Evolutionary conservation across 2,329 filamentous ascomycete species (phyloP).

Genomic region (Hymenotorrendiella dingleyae): DNA sequence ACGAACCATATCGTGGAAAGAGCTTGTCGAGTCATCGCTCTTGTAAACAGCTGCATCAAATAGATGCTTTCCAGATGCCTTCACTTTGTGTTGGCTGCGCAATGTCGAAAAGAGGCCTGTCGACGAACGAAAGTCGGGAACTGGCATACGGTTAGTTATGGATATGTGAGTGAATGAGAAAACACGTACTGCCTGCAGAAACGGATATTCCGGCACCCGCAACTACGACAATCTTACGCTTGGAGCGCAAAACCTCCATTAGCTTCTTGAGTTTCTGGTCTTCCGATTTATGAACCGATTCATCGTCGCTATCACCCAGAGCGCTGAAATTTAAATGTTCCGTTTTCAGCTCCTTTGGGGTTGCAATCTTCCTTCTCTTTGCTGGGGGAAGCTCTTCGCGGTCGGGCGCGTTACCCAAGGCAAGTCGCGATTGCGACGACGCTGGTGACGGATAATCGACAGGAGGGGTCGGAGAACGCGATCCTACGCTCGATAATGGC

Average conservation of each 20-base stretch:
- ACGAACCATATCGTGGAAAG: conserved; percentile 95
- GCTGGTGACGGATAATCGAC: conserved; percentile 28
- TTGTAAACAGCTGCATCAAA: conserved; percentile 98
- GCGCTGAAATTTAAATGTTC: conserved; percentile 67
- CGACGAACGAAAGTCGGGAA: conserved; percentile 93
- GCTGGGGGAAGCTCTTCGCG: conserved; percentile 59
- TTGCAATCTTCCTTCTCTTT: conserved; percentile 67
- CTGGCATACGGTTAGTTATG: conserved; percentile 36
- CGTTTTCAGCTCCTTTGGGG: conserved; percentile 68
- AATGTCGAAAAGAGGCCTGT: conserved; percentile 83
- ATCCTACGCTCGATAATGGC: conserved; percentile 30
- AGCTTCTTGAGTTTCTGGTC: conserved; percentile 62
- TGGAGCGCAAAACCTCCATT: conserved; percentile 70
- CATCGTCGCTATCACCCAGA: conserved; percentile 38
- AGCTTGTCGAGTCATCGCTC: conserved; percentile 79
- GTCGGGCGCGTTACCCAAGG: conserved; percentile 14
- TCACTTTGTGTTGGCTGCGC: conserved; percentile 81
- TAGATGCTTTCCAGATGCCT: conserved; percentile 87
- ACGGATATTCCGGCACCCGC: conserved; percentile 96
- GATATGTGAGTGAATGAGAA: conserved; percentile 10
- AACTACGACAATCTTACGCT: conserved; percentile 95
- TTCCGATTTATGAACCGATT: conserved; percentile 48
- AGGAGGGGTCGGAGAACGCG: conserved; percentile 31
- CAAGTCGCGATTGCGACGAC: conserved; percentile 19
- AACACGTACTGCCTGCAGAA: conserved; percentile 75